Conservation (phyloP, 176 grass and related monocot species). For the Hordeum marinum region DNA sequence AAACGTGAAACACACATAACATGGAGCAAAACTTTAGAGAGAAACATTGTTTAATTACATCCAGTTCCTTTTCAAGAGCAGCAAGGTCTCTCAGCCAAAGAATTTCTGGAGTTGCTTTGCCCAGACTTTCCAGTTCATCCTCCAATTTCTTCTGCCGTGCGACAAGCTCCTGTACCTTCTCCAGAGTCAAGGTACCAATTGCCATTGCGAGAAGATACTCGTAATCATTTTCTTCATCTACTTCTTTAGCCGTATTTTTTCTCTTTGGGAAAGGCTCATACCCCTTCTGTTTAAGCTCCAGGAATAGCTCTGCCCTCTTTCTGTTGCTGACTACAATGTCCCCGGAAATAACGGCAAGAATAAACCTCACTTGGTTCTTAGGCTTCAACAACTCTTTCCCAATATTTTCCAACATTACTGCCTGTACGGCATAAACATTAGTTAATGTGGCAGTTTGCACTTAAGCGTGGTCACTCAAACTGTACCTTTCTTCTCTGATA, state of each 20-base stretch:
- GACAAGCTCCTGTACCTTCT: constrained; percentile 55
- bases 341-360: constrained; percentile 48
- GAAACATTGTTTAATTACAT: constrained; percentile 41
- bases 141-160: no score
- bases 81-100: constrained; percentile 86
- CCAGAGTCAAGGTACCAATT: constrained; percentile 65
- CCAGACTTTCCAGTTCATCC: no score
- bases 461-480: background rate
- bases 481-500: constrained; percentile 84
- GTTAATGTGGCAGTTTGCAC: background rate
- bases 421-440: constrained; percentile 35
- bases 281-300: constrained; percentile 51
- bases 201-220: constrained; percentile 78
- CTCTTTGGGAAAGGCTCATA: constrained; percentile 70
- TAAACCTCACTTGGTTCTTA: constrained; percentile 72
- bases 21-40: background rate
- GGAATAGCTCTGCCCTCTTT: constrained; percentile 69
- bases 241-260: constrained; percentile 13
- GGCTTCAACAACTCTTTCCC: constrained; percentile 56
- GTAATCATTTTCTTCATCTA: constrained; percentile 43
- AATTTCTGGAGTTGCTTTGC: constrained; percentile 26
- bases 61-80: constrained; percentile 63
- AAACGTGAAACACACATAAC: background rate
- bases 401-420: constrained; percentile 48
- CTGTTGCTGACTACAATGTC: constrained; percentile 57